A percentile compares a stretch with the other conserved stretches of the same genome.
These are phyloP conservation scores for Takakia lepidozioides DNA, from an alignment of 225 moss, liverwort and hornwort species.

Conservation along the genomic window DNA sequence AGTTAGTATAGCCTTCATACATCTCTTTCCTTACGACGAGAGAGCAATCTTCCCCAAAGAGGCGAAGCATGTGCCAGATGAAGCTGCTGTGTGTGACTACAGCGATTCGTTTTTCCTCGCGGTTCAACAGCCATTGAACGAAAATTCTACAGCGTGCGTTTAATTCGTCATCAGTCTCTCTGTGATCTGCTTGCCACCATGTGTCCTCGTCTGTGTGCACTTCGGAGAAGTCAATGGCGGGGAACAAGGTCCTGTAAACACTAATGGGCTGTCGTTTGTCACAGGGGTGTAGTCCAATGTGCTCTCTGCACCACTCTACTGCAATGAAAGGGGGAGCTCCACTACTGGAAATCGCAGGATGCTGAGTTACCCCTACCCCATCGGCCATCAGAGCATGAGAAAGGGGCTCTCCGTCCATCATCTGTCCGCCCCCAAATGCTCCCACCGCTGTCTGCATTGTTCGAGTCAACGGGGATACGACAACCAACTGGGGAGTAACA, in stretches of 20 bases:
- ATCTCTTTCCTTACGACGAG: slow-evolving; percentile 20
- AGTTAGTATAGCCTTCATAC: slow-evolving; percentile 41
- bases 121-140: slow-evolving; percentile 57
- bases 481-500: slow-evolving; percentile 44
- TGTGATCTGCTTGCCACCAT: slow-evolving; percentile 31
- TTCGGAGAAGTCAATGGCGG: slow-evolving; percentile 61
- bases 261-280: slow-evolving; percentile 45
- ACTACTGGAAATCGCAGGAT: slow-evolving; percentile 24
- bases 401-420: slow-evolving; percentile 7
- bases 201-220: slow-evolving; percentile 42
- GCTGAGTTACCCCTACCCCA: slow-evolving; percentile 27
- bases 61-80: slow-evolving; percentile 45
- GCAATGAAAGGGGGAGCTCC: slow-evolving; percentile 57
- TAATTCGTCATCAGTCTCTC: slow-evolving; percentile 41
- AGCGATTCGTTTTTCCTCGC: slow-evolving; percentile 54
- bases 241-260: slow-evolving; percentile 39
- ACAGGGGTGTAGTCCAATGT: slow-evolving; percentile 65
- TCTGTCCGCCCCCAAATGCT: slow-evolving; percentile 38
- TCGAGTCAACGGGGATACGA: slow-evolving; percentile 63
- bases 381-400: slow-evolving; percentile 37
- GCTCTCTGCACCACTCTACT: slow-evolving; percentile 70
- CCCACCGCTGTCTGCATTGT: slow-evolving; percentile 74
- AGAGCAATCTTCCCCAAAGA: slow-evolving; percentile 54
- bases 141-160: slow-evolving; percentile 36
- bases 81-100: slow-evolving; percentile 74